A percentile compares a stretch with the other conserved stretches of the same genome.
Conservation (phyloP, 225 moss, liverwort and hornwort genomes). For the Marchantia polymorpha region DNA sequence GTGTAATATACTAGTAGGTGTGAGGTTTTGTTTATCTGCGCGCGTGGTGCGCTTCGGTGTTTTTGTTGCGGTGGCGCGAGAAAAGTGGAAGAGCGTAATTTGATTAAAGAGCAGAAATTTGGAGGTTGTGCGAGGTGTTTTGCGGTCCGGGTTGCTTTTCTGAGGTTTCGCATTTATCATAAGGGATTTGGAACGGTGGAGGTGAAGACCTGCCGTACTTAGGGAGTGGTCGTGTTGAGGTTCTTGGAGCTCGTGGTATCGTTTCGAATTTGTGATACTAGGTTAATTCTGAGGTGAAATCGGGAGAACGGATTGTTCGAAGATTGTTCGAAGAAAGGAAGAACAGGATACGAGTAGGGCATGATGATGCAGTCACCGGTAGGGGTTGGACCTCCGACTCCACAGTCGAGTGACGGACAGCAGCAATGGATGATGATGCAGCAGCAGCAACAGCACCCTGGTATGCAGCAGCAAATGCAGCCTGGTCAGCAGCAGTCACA, state of each 20-base stretch:
- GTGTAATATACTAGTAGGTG: conserved; percentile 17
- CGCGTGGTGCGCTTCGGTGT: not conserved
- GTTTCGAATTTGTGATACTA: not conserved
- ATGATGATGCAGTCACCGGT: conserved; percentile 99
- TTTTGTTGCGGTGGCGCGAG: not conserved
- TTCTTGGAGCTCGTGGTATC: conserved; percentile 9
- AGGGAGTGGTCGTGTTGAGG: not conserved
- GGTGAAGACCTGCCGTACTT: not conserved
- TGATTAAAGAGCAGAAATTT: not conserved
- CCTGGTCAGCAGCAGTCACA: conserved; percentile 57
- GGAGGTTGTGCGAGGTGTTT: not conserved
- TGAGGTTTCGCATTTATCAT: not conserved
- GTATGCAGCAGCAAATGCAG: conserved; percentile 57
- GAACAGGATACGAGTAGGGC: conserved; percentile 40
- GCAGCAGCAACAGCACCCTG: conserved; percentile 68
- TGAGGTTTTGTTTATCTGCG: not conserved
- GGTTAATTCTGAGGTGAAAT: not conserved
- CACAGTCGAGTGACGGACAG: conserved; percentile 75
- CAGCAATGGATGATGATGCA: conserved; percentile 65
- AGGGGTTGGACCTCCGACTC: conserved; percentile 81
- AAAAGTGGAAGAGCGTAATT: not conserved
- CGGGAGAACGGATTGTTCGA: not conserved
- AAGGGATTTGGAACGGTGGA: not conserved
- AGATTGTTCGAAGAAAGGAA: not conserved
- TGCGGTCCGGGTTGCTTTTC: not conserved